Conservation (phyloP, 2,329 filamentous ascomycete species). For the Neonectria sp. region DNA sequence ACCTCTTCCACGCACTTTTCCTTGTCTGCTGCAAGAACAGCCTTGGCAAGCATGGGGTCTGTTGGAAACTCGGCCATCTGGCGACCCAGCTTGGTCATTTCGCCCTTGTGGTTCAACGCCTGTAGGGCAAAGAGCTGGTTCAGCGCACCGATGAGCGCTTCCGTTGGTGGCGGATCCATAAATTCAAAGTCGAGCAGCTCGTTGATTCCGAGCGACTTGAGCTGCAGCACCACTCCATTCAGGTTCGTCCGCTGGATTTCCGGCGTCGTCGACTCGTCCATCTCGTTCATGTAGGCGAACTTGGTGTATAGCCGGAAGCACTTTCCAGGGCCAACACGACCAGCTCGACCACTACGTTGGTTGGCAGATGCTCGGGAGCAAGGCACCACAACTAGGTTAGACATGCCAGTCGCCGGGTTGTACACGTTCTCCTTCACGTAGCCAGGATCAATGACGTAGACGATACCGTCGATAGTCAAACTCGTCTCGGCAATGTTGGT, state of each 20-base stretch:
- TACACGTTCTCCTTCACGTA: constrained; percentile 97
- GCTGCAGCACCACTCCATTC: constrained; percentile 84
- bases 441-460: constrained; percentile 95
- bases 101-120: constrained; percentile 88
- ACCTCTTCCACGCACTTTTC: constrained; percentile 96
- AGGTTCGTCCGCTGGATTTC: constrained; percentile 95
- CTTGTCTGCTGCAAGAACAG: constrained; percentile 89
- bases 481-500: constrained; percentile 98
- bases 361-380: constrained; percentile 94
- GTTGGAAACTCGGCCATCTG: constrained; percentile 97
- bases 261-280: constrained; percentile 91
- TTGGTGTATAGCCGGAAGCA: constrained; percentile 96
- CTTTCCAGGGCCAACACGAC: constrained; percentile 92
- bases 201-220: constrained; percentile 93
- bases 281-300: constrained; percentile 93
- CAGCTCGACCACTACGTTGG: constrained; percentile 92
- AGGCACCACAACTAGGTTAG: constrained; percentile 89
- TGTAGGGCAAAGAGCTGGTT: constrained; percentile 94
- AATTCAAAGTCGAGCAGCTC: constrained; percentile 96
- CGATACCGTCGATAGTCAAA: constrained; percentile 95
- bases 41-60: constrained; percentile 91
- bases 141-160: constrained; percentile 89
- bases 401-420: constrained; percentile 93
- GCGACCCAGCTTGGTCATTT: constrained; percentile 90
- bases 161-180: constrained; percentile 92